These are phyloP conservation scores for Scutellaria barbata DNA, from an alignment of 257 asterid species.

Conservation along the genomic window DNA sequence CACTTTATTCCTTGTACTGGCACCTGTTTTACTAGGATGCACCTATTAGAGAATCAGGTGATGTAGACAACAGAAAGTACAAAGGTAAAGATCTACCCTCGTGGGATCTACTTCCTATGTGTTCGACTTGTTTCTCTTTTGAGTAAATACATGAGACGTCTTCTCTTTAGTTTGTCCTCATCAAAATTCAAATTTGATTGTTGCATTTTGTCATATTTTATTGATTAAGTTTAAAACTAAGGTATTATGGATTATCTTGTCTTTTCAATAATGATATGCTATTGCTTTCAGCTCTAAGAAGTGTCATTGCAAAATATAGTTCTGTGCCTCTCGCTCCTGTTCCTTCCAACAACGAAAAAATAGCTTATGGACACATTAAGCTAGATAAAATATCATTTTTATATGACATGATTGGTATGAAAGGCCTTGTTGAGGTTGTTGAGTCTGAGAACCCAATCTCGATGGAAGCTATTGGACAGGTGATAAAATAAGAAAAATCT, in stretches of 20 bases:
- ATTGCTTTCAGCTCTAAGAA: slow-evolving; percentile 75
- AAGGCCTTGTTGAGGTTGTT: slow-evolving; percentile 44
- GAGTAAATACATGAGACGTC: too few species aligned
- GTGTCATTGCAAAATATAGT: slow-evolving; percentile 71
- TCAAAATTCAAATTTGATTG: slow-evolving; percentile 5
- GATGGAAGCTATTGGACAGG: slow-evolving; percentile 95
- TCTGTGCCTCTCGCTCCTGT: slow-evolving; percentile 51
- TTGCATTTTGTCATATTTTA: not conserved
- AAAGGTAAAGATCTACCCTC: slow-evolving; percentile 51
- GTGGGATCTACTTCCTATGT: not conserved
- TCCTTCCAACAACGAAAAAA: slow-evolving; percentile 66
- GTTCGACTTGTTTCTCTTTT: not conserved
- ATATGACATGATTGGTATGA: slow-evolving; percentile 50
- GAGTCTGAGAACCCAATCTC: slow-evolving; percentile 71
- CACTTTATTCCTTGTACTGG: slow-evolving; percentile 36
- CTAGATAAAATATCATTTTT: slow-evolving; percentile 56
- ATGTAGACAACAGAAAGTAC: slow-evolving; percentile 78
- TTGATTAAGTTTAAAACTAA: not conserved
- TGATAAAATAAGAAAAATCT: slow-evolving; percentile 31
- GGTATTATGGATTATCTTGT: not conserved
- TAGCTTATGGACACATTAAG: slow-evolving; percentile 72
- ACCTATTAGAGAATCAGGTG: slow-evolving; percentile 96
- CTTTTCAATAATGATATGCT: slow-evolving; percentile 29
- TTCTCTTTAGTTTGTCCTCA: not conserved
- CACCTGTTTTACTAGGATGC: slow-evolving; percentile 68